Base-by-base conservation (phyloP, 257 asterid species). In the Henckelia pumila region DNA sequence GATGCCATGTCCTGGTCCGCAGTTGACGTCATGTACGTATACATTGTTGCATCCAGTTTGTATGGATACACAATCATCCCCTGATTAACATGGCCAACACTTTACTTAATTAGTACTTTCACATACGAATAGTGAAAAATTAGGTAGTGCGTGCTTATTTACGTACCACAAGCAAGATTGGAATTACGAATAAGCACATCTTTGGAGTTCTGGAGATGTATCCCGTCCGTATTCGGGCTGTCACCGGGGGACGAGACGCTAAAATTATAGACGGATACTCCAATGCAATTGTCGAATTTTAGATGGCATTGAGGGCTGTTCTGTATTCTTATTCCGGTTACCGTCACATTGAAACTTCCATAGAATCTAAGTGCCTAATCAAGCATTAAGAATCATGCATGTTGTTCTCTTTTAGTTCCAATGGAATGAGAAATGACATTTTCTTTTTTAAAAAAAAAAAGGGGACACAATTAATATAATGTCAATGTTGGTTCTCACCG, bases 1-100 rank as follows among this genome's bases (percentile, higher is more conserved):
- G 76, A 93, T 90, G 3, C 99, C 99, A 56, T 93, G 99, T 11
- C 99, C 97, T 6, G 96, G 98, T 19, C 96, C 98, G 24, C 98
- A 92, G 57, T 84, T 82, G 8, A 92, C 71, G 56, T 89, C 76
- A 72, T 83, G 96, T 71, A 89, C 50, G 70, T 82, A 82, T 1
- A 92, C 86, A 22, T 83, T 84, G 10, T 92, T 70, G 81, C 98
- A 89, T 22, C 98, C 98, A 19, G 96, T 83, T 80, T 85, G 96
- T 63, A 92, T 87, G 0, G 98, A 92, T 7, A 92, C 78, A 33
- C 96, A 89, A 40, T 89, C 98, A 75, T 92, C 99, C 76, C 99
- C 99, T 93, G 88, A 30, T 30, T 7, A 1, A 30, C 44, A 35
- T 9, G 35, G 9, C 44, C 1, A 35, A 1, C 14, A n/a, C n/a